Evolutionary conservation across 2,329 filamentous ascomycete genomes (phyloP), one percentile per base, ranked within the genome.

Genomic region (Alternaria triticimaculans): DNA sequence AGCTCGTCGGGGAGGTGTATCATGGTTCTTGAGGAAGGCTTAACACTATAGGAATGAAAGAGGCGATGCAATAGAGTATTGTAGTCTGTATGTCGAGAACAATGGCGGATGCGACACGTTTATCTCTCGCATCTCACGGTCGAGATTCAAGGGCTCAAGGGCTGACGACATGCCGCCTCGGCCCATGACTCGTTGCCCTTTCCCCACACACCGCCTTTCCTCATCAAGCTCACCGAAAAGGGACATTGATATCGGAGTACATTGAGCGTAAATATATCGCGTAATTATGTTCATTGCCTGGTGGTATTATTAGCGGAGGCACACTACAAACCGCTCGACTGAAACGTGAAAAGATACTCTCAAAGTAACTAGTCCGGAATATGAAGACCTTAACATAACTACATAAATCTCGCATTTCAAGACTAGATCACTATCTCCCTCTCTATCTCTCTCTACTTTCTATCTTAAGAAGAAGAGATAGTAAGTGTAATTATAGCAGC

Each of bases 1-100:
- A 84, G 78, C 66, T 84, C 83, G 44, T 76, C 71, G 4, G 77
- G 77, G 12, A 80, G 72, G 18, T 63, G 54, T 18, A 67, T 67
- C 75, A 78, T 78, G 20, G 25, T 65, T 41, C 25, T 25, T 15
- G 26, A 45, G 21, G 14, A 28, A 23, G 23, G 23, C 6, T 4
- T 23, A 23, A 23, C 23, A 28, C n/a, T n/a, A n/a, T n/a, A n/a
- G n/a, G n/a, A n/a, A n/a, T n/a, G n/a, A n/a, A n/a, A n/a, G n/a
- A n/a, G n/a, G n/a, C n/a, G n/a, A n/a, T n/a, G n/a, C n/a, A n/a
- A n/a, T n/a, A n/a, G n/a, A n/a, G n/a, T n/a, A n/a, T n/a, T n/a
- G 20, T 23, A 43, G 56, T 56, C 5, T 58, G 10, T 12, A 28
- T 21, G 49, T 15, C 37, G 28, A 12, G 15, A 46, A 28, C 30